Percentiles rank a stretch among this genome's conserved stretches.
These are phyloP conservation scores for Aspergillus melleus DNA, from an alignment of 2,329 filamentous ascomycete genomes.

Conservation along the genomic window DNA sequence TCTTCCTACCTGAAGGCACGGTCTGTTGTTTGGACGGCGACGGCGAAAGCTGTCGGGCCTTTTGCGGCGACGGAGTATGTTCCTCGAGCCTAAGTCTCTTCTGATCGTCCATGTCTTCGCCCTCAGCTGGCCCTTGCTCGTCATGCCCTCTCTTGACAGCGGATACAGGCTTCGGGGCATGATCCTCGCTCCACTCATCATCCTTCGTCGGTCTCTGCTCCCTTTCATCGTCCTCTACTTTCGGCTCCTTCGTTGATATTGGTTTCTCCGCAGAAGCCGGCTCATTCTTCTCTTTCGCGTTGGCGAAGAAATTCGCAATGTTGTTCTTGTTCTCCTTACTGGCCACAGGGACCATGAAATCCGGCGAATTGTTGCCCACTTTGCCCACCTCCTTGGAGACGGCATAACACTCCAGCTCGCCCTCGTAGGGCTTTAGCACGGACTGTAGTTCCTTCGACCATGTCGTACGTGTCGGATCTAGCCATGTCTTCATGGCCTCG, in stretches of 20 bases:
- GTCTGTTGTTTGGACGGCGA: slow-evolving; percentile 27
- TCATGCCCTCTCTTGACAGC: slow-evolving; percentile 51
- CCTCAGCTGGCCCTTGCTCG: slow-evolving; percentile 30
- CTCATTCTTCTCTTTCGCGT: slow-evolving; percentile 41
- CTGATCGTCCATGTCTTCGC: slow-evolving; percentile 10
- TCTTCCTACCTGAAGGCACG: slow-evolving; percentile 41
- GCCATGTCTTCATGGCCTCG: slow-evolving; percentile 69
- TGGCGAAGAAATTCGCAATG: slow-evolving; percentile 89
- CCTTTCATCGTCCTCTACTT: slow-evolving; percentile 15
- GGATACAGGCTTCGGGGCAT: slow-evolving; percentile 51
- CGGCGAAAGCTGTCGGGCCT: slow-evolving; percentile 21
- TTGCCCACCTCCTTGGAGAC: slow-evolving; percentile 90
- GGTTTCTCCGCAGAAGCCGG: slow-evolving; percentile 8
- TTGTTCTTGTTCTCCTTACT: slow-evolving; percentile 88
- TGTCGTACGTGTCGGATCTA: slow-evolving; percentile 68
- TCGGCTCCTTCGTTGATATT: slow-evolving; percentile 22
- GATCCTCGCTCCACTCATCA: slow-evolving; percentile 50
- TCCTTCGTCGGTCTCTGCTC: slow-evolving; percentile 43
- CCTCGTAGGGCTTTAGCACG: slow-evolving; percentile 74
- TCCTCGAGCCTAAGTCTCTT: slow-evolving; percentile 28
- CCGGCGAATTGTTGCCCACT: slow-evolving; percentile 84
- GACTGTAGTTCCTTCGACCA: slow-evolving; percentile 80
- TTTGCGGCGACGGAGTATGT: slow-evolving; percentile 35
- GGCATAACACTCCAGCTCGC: slow-evolving; percentile 79
- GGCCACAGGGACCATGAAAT: slow-evolving; percentile 78